phyloP scores from a whole-genome alignment of 2,329 filamentous ascomycete genomes.

The Neocucurbitaria cava region DNA sequence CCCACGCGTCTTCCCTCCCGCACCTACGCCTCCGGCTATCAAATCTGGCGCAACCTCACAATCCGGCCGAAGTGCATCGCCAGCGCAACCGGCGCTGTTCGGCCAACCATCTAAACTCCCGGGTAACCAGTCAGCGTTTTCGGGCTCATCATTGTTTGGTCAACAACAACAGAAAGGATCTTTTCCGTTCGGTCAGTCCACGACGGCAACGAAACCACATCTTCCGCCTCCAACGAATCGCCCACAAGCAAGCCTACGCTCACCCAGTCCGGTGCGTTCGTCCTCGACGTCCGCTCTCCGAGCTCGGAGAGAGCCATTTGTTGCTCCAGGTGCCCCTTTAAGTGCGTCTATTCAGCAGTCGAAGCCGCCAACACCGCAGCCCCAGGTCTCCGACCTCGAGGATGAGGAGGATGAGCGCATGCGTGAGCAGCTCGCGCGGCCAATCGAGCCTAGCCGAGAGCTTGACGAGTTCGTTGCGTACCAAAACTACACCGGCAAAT shows the following conservation, averaged over 20 bases:
- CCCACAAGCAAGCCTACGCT: constrained; percentile 66
- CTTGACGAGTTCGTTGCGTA: constrained; percentile 72
- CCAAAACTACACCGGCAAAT: constrained; percentile 52
- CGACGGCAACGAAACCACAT: constrained; percentile 46
- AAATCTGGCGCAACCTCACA: constrained; percentile 35
- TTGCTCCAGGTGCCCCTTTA: constrained; percentile 41
- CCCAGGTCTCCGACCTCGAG: constrained; percentile 43
- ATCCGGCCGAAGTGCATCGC: constrained; percentile 25
- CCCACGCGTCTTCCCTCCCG: constrained; percentile 35
- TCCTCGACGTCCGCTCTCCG: constrained; percentile 56
- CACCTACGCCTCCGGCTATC: constrained; percentile 40
- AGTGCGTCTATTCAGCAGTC: constrained; percentile 38
- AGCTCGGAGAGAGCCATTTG: constrained; percentile 38
- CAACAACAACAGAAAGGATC: constrained; percentile 18
- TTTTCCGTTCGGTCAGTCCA: constrained; percentile 16
- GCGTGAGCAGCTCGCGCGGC: constrained; percentile 66
- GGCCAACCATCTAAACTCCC: constrained; percentile 17
- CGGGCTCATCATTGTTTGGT: constrained; percentile 24
- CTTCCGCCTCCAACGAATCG: constrained; percentile 61
- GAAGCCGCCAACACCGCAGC: constrained; percentile 49
- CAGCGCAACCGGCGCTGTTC: constrained; percentile 28
- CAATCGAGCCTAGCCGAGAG: constrained; percentile 66
- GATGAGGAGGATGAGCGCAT: constrained; percentile 73
- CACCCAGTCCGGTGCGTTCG: constrained; percentile 74
- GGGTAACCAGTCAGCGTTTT: constrained; percentile 12